Evolutionary conservation across 1,139 yeast genomes (phyloP), one percentile per base, ranked within the genome.

Genomic region (Meyerozyma guilliermondii): DNA sequence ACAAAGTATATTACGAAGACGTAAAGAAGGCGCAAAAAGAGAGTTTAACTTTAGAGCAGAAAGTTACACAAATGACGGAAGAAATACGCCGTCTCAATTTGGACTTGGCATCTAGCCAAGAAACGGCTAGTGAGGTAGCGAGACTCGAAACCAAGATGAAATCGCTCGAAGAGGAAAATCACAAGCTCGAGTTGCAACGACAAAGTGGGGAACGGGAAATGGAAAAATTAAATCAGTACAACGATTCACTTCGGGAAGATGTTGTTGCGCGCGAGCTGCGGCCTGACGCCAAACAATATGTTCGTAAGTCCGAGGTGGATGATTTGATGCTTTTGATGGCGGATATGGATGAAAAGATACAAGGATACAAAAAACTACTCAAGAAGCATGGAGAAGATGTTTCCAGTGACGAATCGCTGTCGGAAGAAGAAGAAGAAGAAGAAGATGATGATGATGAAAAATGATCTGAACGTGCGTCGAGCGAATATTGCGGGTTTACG

Each of bases 271-370:
- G 23, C 18, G 13, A 17, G 27, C 28, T 11, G 35, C 24, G 23
- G 23, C 37, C 34, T 14, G 26, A 16, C 34, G 18, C 28, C 28
- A 26, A n/a, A 10, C 11, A 37, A 16, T 22, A 16, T 24, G 84
- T 80, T 13, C 77, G 83, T 0, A 78, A 72, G 50, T 58, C 78
- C 2, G 95, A 87, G 40, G 58, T 84, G 11, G 96, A 88, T 55
- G 95, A 87, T 45, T 62, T 87, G 48, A 78, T 87, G 82, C 65
- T 86, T 35, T 65, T 87, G 35, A 78, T 88, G 63, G 74, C 84
- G 11, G 95, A 86, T 38, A 65, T 86, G 55, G 94, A 86, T 50
- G 92, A 86, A 40, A 76, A 76, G 46, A 81, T 77, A 46, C 71
- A 73, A 29, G 71, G 70, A 50, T 86, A 87, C 59, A 83, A 83